A percentile compares a stretch with the other conserved stretches of the same genome.
These are phyloP conservation scores for Cryptosporidium tyzzeri DNA, from an alignment of 169 alveolate genomes.

Conservation along the genomic window DNA sequence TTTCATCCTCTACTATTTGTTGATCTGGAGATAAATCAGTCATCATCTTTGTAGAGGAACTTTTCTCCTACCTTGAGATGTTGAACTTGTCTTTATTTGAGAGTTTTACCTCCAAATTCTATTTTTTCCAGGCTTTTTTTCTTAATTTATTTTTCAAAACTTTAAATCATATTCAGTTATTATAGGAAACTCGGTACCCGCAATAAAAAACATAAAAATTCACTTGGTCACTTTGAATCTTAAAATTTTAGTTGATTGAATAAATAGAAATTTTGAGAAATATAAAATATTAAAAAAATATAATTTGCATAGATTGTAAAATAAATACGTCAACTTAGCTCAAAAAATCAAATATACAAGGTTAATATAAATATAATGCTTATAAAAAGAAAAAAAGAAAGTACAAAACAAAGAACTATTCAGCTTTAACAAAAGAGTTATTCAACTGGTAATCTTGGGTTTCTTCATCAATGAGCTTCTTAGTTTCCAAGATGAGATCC, in stretches of 20 bases:
- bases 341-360: background rate
- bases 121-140: background rate
- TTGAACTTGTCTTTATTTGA: background rate
- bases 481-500: conserved; percentile 19
- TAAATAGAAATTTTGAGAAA: background rate
- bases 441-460: background rate
- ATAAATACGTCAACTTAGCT: background rate
- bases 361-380: no score
- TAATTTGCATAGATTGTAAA: no score
- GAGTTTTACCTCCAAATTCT: background rate
- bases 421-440: conserved; percentile 1
- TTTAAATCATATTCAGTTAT: background rate
- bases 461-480: conserved; percentile 6
- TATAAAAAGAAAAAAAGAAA: background rate
- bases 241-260: background rate
- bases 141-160: no score
- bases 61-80: background rate
- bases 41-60: background rate
- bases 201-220: background rate
- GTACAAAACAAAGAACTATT: background rate
- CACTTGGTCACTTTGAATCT: background rate
- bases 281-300: no score
- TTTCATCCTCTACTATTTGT: conserved; percentile 46
- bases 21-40: background rate
- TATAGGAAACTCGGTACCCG: background rate